phyloP scores from a whole-genome alignment of 148 eudicot species.

The Dianthus caryophyllus region DNA sequence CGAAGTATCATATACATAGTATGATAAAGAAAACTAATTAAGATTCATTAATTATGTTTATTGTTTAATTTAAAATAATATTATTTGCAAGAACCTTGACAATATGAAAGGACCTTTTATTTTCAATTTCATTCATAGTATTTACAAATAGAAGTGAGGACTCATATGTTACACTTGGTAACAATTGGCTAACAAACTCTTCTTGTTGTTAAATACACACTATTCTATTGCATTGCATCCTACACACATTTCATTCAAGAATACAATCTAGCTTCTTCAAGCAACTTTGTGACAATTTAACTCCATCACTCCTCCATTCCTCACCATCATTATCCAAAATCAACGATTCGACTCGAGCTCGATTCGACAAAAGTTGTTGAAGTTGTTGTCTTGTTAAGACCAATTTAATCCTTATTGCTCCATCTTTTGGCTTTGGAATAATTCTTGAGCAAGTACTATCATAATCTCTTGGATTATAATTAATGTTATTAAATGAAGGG shows the following conservation, averaged over 20 bases:
- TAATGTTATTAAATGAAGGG: slow-evolving; percentile 11
- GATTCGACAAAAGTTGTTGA: slow-evolving; percentile 34
- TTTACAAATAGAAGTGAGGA: background rate
- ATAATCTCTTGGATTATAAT: background rate
- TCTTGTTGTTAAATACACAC: background rate
- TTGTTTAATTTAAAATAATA: too few relatives aligned
- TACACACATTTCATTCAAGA: slow-evolving; percentile 34
- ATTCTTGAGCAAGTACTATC: background rate
- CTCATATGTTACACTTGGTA: background rate
- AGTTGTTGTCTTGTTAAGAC: slow-evolving; percentile 64
- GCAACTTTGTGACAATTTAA: slow-evolving; percentile 17
- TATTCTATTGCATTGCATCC: background rate
- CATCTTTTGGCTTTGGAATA: background rate
- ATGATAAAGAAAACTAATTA: too few relatives aligned
- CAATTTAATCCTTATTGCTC: slow-evolving; percentile 50
- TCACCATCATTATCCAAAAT: slow-evolving; percentile 17
- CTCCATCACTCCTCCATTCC: slow-evolving; percentile 7
- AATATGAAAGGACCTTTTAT: background rate
- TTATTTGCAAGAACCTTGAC: too few relatives aligned
- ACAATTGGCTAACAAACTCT: too few relatives aligned
- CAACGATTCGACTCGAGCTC: slow-evolving; percentile 28
- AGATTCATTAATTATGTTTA: too few relatives aligned
- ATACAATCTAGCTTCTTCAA: slow-evolving; percentile 40
- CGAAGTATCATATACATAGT: too few relatives aligned
- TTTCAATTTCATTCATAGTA: background rate